These are phyloP conservation scores for Anthoceros angustus DNA, from an alignment of 225 moss, liverwort and hornwort species.

Conservation along the genomic window DNA sequence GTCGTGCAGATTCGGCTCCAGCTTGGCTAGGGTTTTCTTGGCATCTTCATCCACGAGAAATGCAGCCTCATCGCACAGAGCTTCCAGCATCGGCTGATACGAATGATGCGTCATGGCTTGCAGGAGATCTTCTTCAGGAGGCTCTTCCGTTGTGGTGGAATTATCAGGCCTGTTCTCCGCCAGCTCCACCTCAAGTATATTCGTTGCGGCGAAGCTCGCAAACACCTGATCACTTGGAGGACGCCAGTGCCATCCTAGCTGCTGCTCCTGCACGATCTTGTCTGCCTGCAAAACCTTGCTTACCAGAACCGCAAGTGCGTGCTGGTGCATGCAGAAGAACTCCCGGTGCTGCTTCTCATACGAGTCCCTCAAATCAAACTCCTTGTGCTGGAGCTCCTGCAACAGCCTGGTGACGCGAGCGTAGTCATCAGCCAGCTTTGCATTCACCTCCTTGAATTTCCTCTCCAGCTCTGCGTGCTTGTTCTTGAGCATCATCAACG, in stretches of 20 bases:
- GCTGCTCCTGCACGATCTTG: slow-evolving; percentile 56
- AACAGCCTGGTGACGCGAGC: slow-evolving; percentile 45
- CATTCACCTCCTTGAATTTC: slow-evolving; percentile 37
- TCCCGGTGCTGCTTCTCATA: slow-evolving; percentile 31
- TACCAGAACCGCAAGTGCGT: slow-evolving; percentile 34
- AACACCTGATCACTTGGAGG: slow-evolving; percentile 53
- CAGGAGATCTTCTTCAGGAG: slow-evolving; percentile 21
- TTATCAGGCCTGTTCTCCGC: slow-evolving; percentile 10
- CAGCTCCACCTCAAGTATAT: slow-evolving; percentile 11
- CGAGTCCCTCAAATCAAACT: slow-evolving; percentile 37
- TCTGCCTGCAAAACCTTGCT: slow-evolving; percentile 56
- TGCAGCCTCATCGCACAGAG: slow-evolving; percentile 35
- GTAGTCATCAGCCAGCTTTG: slow-evolving; percentile 47
- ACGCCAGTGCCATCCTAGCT: slow-evolving; percentile 71
- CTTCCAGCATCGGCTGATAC: slow-evolving; percentile 24
- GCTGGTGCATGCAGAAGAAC: slow-evolving; percentile 81
- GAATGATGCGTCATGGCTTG: slow-evolving; percentile 22
- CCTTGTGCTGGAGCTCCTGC: slow-evolving; percentile 54
- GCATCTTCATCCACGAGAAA: slow-evolving; percentile 56
- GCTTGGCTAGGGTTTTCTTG: slow-evolving; percentile 13
- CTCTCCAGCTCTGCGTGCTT: slow-evolving; percentile 51
- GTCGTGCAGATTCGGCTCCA: slow-evolving; percentile 29
- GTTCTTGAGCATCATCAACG: slow-evolving; percentile 32
- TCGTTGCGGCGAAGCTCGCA: slow-evolving; percentile 19
- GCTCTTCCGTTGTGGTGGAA: not conserved